These are phyloP conservation scores for Cordia subcordata DNA, from an alignment of 257 asterid species.

Conservation along the genomic window DNA sequence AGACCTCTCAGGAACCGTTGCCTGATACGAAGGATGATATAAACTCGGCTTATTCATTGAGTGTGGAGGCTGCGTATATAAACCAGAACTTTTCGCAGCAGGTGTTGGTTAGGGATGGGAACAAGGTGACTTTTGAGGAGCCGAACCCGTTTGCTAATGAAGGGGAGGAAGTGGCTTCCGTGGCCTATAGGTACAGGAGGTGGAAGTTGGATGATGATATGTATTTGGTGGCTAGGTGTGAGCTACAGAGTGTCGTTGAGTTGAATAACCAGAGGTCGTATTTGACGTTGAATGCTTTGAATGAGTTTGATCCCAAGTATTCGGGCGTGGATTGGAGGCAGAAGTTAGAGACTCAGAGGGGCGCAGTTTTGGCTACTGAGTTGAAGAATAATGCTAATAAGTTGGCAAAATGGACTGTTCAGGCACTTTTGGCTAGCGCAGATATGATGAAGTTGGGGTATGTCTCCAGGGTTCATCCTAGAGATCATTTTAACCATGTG, in stretches of 20 bases:
- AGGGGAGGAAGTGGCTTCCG: constrained; percentile 96
- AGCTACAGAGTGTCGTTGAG: constrained; percentile 88
- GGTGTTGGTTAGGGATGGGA: constrained; percentile 80
- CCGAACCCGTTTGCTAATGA: constrained; percentile 86
- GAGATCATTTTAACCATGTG: constrained; percentile 89
- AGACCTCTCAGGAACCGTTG: constrained; percentile 93
- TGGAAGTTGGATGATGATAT: constrained; percentile 89
- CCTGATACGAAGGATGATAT: constrained; percentile 94
- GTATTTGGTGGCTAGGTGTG: constrained; percentile 81
- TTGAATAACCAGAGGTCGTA: constrained; percentile 72
- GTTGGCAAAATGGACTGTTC: constrained; percentile 96
- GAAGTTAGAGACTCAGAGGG: constrained; percentile 94
- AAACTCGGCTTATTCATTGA: constrained; percentile 72
- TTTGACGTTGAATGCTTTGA: constrained; percentile 77
- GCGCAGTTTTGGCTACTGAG: constrained; percentile 96
- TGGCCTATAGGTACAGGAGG: constrained; percentile 89
- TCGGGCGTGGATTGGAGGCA: constrained; percentile 98
- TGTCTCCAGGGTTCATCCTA: constrained; percentile 93
- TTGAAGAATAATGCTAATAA: constrained; percentile 93
- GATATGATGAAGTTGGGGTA: constrained; percentile 98
- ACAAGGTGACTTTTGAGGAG: constrained; percentile 81
- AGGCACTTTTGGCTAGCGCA: constrained; percentile 83
- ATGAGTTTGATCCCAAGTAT: constrained; percentile 91
- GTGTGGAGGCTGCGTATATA: constrained; percentile 91
- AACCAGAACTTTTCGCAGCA: constrained; percentile 97